These are phyloP conservation scores for Nothophaeocryptopus gaeumannii DNA, from an alignment of 2,329 filamentous ascomycete species.

Conservation along the genomic window DNA sequence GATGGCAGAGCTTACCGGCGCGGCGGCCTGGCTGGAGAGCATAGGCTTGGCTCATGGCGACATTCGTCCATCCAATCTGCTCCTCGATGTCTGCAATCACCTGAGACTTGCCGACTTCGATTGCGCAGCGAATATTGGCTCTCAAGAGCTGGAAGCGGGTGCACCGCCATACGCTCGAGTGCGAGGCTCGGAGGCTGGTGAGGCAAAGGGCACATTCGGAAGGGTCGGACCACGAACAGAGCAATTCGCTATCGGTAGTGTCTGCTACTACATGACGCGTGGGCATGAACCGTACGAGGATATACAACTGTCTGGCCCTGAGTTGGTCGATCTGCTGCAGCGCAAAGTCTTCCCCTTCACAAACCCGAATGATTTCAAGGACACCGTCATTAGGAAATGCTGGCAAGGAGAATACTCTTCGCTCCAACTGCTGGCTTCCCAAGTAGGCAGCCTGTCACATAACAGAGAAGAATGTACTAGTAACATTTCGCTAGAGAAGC, in stretches of 20 bases:
- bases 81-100: neutral
- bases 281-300: constrained; percentile 3
- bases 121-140: neutral
- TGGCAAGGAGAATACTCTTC: neutral
- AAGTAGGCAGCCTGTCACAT: neutral
- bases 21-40: constrained; percentile 2
- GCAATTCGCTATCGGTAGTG: constrained; percentile 5
- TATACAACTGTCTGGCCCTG: neutral
- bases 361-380: neutral
- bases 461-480: neutral
- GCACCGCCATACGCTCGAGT: constrained; percentile 3
- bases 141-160: constrained; percentile 5
- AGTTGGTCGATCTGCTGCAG: constrained; percentile 1
- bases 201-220: constrained; percentile 3
- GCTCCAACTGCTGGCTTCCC: constrained; percentile 1
- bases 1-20: neutral
- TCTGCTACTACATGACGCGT: constrained; percentile 3
- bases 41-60: constrained; percentile 5
- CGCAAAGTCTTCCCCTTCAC: constrained; percentile 1
- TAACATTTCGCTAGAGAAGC: too few relatives aligned
- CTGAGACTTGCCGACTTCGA: constrained; percentile 4
- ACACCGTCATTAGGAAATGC: constrained; percentile 1
- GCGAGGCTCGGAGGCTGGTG: constrained; percentile 2
- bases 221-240: constrained; percentile 1
- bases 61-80: constrained; percentile 2